phyloP scores from a whole-genome alignment of 345 rosid genomes.

The Trapa bicornis region DNA sequence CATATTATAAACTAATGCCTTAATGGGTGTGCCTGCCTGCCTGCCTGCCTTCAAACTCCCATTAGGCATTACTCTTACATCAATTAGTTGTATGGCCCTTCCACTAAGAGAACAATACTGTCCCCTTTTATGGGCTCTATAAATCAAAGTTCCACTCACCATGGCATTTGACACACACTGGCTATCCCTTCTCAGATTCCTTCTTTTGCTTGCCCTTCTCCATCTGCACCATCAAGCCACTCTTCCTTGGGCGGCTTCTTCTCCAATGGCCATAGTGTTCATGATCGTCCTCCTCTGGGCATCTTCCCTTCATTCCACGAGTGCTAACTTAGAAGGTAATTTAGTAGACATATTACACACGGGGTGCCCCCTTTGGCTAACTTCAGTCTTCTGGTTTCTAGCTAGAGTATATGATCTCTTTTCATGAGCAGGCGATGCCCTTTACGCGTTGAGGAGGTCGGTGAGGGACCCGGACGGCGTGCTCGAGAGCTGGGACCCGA shows the following conservation, averaged over 20 bases:
- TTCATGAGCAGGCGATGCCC: conserved; percentile 46
- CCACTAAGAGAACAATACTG: background rate
- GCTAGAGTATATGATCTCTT: too few species aligned
- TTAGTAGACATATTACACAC: background rate
- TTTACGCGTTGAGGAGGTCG: conserved; percentile 47
- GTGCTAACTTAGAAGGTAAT: conserved; percentile 45
- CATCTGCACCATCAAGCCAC: background rate
- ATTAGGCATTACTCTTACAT: background rate
- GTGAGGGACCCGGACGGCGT: conserved; percentile 59
- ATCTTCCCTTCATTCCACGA: conserved; percentile 8
- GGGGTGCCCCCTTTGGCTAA: too few species aligned
- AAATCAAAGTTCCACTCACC: conserved; percentile 3
- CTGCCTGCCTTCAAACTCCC: background rate
- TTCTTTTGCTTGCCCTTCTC: background rate
- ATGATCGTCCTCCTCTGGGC: conserved; percentile 8
- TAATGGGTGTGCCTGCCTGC: background rate
- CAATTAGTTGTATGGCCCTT: too few species aligned
- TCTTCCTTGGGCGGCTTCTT: background rate
- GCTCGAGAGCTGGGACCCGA: conserved; percentile 71
- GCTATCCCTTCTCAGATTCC: background rate
- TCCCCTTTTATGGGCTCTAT: conserved; percentile 7
- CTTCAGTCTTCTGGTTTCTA: too few species aligned
- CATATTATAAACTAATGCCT: background rate
- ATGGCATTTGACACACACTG: background rate
- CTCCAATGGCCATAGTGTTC: conserved; percentile 20